Evolutionary conservation across 1,139 yeast genomes (phyloP).

Genomic region (Debaryomycetaceae sp.): DNA sequence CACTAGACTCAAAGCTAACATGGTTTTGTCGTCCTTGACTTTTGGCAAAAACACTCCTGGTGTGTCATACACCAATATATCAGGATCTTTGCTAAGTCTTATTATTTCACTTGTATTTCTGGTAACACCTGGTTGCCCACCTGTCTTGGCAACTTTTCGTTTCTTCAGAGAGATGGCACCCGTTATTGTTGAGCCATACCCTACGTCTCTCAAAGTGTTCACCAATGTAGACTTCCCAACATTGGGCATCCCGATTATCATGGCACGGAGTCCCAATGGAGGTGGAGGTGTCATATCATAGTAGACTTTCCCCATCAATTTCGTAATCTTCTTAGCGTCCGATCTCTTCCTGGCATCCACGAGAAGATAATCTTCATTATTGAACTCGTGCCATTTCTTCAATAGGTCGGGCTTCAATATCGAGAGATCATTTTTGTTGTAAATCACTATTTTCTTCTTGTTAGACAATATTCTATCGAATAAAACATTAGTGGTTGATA

Average conservation of each 20-base stretch:
- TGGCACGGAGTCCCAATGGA: conserved; percentile 73
- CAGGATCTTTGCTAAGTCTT: conserved; percentile 58
- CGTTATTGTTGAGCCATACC: conserved; percentile 25
- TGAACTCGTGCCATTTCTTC: conserved; percentile 49
- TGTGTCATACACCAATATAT: conserved; percentile 76
- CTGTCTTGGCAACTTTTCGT: conserved; percentile 77
- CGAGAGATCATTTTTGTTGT: conserved; percentile 64
- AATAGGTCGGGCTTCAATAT: conserved; percentile 31
- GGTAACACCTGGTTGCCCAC: conserved; percentile 91
- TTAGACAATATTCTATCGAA: conserved; percentile 64
- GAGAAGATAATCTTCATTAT: conserved; percentile 52
- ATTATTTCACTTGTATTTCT: conserved; percentile 75
- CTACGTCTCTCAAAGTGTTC: conserved; percentile 65
- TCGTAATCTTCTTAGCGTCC: conserved; percentile 53
- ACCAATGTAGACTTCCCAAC: conserved; percentile 95
- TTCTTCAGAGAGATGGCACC: conserved; percentile 30
- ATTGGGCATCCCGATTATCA: conserved; percentile 94
- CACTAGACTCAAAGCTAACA: conserved; percentile 71
- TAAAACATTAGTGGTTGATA: conserved; percentile 78
- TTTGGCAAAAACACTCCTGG: conserved; percentile 91
- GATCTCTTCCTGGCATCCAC: conserved; percentile 54
- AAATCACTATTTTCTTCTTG: conserved; percentile 58
- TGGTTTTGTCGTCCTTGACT: conserved; percentile 61
- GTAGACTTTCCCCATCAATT: conserved; percentile 44
- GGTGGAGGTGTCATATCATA: conserved; percentile 57